Percentiles rank a stretch among this genome's conserved stretches.
Conservation (phyloP, 2,329 filamentous ascomycete species). For the Penicillium sp. region DNA sequence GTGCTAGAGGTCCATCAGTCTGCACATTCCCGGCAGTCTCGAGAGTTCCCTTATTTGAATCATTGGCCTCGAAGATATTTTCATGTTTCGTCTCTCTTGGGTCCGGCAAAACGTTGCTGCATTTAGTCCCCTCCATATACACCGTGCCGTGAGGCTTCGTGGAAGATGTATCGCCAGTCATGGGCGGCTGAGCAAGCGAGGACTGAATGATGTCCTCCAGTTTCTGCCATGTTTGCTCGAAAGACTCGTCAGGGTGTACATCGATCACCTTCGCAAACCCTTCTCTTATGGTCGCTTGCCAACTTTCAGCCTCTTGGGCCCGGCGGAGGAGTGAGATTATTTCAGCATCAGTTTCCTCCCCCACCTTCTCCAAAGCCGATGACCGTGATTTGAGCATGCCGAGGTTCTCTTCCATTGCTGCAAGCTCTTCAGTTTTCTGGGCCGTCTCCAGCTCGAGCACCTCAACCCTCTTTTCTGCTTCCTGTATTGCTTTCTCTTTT, state of each 20-base stretch:
- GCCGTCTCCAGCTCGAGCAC: constrained; percentile 13
- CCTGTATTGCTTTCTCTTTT: constrained; percentile 1
- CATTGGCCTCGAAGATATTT: not conserved
- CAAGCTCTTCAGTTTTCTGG: constrained; percentile 32
- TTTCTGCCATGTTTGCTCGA: constrained; percentile 18
- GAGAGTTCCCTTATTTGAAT: not conserved
- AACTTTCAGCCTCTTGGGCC: constrained; percentile 26
- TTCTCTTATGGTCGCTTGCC: constrained; percentile 21
- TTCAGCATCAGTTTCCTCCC: constrained; percentile 23
- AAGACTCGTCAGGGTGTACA: constrained; percentile 14
- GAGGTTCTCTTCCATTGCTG: constrained; percentile 10
- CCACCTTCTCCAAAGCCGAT: constrained; percentile 18
- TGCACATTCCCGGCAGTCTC: not conserved
- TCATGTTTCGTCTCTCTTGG: not conserved
- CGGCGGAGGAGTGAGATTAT: constrained; percentile 23
- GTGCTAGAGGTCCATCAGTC: not conserved
- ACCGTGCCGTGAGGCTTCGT: not conserved
- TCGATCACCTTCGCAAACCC: constrained; percentile 17
- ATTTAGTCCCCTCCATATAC: not conserved
- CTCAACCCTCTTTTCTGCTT: constrained; percentile 14
- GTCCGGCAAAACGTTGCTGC: not conserved
- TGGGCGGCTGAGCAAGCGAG: not conserved
- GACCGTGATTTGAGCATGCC: constrained; percentile 11
- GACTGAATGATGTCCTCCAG: constrained; percentile 18
- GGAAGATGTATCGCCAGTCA: not conserved